Percentiles rank a stretch among this genome's conserved stretches.
Evolutionary conservation across 2,329 filamentous ascomycete genomes (phyloP).

Genomic region (Trichoderma hamatum): DNA sequence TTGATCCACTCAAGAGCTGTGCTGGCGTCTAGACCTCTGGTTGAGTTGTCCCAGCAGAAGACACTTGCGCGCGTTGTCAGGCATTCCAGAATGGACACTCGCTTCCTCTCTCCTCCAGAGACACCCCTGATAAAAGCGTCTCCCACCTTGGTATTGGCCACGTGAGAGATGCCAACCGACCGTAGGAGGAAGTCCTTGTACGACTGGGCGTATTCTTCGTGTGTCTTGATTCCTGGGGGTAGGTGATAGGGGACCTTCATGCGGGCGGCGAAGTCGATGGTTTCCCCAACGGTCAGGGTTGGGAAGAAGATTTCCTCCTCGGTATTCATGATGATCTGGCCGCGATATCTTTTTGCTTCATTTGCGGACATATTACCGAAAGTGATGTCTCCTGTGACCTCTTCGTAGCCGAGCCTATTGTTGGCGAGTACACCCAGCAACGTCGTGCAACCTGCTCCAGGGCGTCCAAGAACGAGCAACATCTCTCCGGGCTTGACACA

Average conservation of each 20-base stretch:
- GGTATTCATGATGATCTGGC: slow-evolving; percentile 70
- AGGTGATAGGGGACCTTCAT: slow-evolving; percentile 58
- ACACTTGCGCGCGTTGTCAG: slow-evolving; percentile 61
- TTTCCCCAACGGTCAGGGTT: slow-evolving; percentile 70
- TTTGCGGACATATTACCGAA: slow-evolving; percentile 56
- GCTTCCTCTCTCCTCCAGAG: slow-evolving; percentile 69
- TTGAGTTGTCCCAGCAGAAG: slow-evolving; percentile 69
- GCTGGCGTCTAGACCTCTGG: slow-evolving; percentile 65
- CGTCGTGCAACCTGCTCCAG: slow-evolving; percentile 71
- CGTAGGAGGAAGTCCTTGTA: slow-evolving; percentile 57
- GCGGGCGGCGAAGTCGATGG: slow-evolving; percentile 68
- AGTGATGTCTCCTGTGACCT: slow-evolving; percentile 60
- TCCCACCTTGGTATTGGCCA: slow-evolving; percentile 66
- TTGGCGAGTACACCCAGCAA: slow-evolving; percentile 73
- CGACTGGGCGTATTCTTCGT: slow-evolving; percentile 49
- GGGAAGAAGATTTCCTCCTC: slow-evolving; percentile 69
- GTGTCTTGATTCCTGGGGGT: slow-evolving; percentile 45
- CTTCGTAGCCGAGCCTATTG: slow-evolving; percentile 59
- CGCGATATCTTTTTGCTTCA: slow-evolving; percentile 54
- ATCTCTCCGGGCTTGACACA: slow-evolving; percentile 74
- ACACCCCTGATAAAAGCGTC: slow-evolving; percentile 68
- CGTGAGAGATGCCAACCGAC: slow-evolving; percentile 62
- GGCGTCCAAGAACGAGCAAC: slow-evolving; percentile 69
- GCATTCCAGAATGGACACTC: slow-evolving; percentile 69
- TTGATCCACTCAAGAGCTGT: slow-evolving; percentile 61